A percentile compares a stretch with the other conserved stretches of the same genome.
phyloP scores from a whole-genome alignment of 345 rosid genomes.

The Sonneratia caseolaris region DNA sequence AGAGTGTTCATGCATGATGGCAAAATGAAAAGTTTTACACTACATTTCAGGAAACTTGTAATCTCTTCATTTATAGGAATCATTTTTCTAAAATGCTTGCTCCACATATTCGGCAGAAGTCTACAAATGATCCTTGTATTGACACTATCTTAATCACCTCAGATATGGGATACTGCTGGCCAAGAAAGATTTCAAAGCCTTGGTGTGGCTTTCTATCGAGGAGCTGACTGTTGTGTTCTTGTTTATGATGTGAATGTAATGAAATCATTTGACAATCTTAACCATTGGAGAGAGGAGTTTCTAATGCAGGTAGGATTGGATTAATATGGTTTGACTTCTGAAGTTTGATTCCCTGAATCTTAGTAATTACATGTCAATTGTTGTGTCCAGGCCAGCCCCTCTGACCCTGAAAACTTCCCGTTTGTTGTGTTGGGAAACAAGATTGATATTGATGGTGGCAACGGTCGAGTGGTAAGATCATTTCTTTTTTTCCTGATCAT shows the following conservation, averaged over 20 bases:
- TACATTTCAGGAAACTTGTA: not conserved
- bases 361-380: not conserved
- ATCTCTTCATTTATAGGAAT: not conserved
- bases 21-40: not conserved
- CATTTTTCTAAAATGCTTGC: not conserved
- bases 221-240: conserved; percentile 89
- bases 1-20: not conserved
- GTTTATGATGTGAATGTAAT: conserved; percentile 76
- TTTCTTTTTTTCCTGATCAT: no score
- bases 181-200: conserved; percentile 89
- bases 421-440: conserved; percentile 85
- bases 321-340: no score
- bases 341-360: not conserved
- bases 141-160: conserved; percentile 5
- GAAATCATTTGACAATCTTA: conserved; percentile 85
- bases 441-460: conserved; percentile 75
- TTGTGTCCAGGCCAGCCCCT: conserved; percentile 58
- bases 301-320: conserved; percentile 51
- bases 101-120: not conserved
- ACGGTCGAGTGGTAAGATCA: conserved; percentile 68
- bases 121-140: not conserved
- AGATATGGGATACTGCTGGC: conserved; percentile 96
- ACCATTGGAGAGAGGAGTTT: conserved; percentile 87
- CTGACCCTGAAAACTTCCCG: conserved; percentile 83
- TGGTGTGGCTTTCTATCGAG: conserved; percentile 80